phyloP scores from a whole-genome alignment of 768 basidiomycete genomes.

The Hericium coralloides region DNA sequence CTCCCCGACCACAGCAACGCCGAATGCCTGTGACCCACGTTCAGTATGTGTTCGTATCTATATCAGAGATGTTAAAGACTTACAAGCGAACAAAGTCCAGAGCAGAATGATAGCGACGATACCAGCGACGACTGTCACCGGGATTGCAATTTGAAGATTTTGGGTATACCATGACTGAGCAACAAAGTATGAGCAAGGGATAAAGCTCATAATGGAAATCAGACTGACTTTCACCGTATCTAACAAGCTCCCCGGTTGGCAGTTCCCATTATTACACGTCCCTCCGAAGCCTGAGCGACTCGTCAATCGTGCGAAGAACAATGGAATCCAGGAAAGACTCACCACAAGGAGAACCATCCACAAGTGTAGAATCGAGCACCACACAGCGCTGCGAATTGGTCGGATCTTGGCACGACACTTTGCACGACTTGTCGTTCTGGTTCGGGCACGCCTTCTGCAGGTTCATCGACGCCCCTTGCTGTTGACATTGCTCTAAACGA shows the following conservation, averaged over 20 bases:
- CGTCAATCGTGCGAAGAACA: slow-evolving; percentile 8
- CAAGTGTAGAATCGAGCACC: slow-evolving; percentile 56
- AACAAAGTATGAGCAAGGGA: slow-evolving; percentile 1
- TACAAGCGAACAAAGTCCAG: slow-evolving; percentile 38
- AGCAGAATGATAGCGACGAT: slow-evolving; percentile 52
- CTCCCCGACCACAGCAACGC: slow-evolving; percentile 1
- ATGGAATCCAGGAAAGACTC: slow-evolving; percentile 19
- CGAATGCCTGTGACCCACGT: neutral
- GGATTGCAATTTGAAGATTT: slow-evolving; percentile 74
- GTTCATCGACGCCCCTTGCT: slow-evolving; percentile 62
- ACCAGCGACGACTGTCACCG: slow-evolving; percentile 65
- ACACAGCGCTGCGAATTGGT: slow-evolving; percentile 50
- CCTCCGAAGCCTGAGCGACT: slow-evolving; percentile 56
- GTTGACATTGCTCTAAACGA: slow-evolving; percentile 61
- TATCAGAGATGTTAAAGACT: slow-evolving; percentile 10
- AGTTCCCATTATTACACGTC: slow-evolving; percentile 51
- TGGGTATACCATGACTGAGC: slow-evolving; percentile 64
- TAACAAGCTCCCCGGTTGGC: slow-evolving; percentile 48
- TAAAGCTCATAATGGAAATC: neutral
- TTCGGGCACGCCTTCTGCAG: slow-evolving; percentile 59
- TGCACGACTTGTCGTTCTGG: slow-evolving; percentile 56
- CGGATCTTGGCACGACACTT: slow-evolving; percentile 77
- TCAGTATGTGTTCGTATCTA: neutral
- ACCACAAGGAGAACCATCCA: slow-evolving; percentile 84
- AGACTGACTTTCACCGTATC: slow-evolving; percentile 49